Base-by-base conservation (phyloP, 257 asterid species). In the Anisodus acutangulus region DNA sequence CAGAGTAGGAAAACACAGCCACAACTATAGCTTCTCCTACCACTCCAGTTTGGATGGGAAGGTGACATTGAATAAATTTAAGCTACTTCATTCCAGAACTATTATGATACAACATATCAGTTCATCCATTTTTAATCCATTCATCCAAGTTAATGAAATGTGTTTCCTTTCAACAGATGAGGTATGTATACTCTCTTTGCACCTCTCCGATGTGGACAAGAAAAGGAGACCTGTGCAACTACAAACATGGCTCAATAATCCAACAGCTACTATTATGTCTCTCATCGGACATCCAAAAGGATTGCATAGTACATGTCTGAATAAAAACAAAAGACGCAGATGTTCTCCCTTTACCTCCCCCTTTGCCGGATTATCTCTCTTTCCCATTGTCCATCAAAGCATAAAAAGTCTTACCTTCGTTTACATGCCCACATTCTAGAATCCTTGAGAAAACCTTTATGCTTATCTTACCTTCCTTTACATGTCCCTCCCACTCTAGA, bases 271-370 rank as follows among this genome's bases (percentile, higher is more conserved):
- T 70, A 41, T 41, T 17, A 41, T 43, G 79, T 43, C 58, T 71
- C 57, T 71, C n/a, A 11, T 31, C 17, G 13, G 79, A 43, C 79
- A n/a, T 43, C 79, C 31, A 70, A 70, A 71, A 12, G 57, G 79
- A 17, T n/a, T 45, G 6, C 79, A 43, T 71, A 71, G 58, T 37
- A 67, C 51, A 67, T 67, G 31, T 22, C 59, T 43, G 57, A 71
- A 71, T 70, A 71, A 43, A 71, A 72, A 10, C 39, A 11, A 72
- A 72, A n/a, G 57, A n/a, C 45, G 58, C 59, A 45, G 58, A 10
- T n/a, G 57, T 71, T 45, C 55, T 45, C 80, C 80, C 49, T 67
- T 67, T 67, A 49, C 76, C 76, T 70, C 78, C 4, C 5, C 72
- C 72, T 6, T 62, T 6, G 68, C 68, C n/a, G 37, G 22, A 49